These are phyloP conservation scores for Phaeolepiota aurea DNA, from an alignment of 768 basidiomycete species.

Conservation along the genomic window DNA sequence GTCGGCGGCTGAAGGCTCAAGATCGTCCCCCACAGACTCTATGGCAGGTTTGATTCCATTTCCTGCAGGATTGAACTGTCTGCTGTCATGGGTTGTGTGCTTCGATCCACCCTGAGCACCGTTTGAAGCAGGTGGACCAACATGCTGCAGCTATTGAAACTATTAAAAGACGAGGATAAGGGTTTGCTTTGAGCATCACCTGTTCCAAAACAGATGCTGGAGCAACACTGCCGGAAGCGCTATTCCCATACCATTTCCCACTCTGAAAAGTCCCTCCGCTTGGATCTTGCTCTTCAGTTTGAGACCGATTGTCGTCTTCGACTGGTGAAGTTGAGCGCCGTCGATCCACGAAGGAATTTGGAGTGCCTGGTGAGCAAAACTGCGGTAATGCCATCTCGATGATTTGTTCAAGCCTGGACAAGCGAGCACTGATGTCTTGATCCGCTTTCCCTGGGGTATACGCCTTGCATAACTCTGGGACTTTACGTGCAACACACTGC, in stretches of 20 bases:
- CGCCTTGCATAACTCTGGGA: constrained; percentile 80
- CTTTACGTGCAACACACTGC: constrained; percentile 78
- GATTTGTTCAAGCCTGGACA: constrained; percentile 74
- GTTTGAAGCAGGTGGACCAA: constrained; percentile 8
- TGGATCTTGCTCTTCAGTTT: constrained; percentile 70
- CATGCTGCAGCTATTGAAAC: constrained; percentile 19
- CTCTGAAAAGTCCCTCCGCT: constrained; percentile 73
- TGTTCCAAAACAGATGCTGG: constrained; percentile 75
- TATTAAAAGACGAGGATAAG: no score
- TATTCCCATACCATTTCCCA: constrained; percentile 81
- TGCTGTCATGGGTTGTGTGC: background rate
- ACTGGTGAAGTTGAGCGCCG: constrained; percentile 41
- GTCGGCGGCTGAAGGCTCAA: constrained; percentile 60
- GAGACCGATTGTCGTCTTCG: constrained; percentile 67
- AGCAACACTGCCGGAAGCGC: constrained; percentile 77
- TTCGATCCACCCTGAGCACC: no score
- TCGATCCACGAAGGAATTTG: constrained; percentile 23
- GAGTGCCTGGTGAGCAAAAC: constrained; percentile 40
- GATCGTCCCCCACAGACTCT: constrained; percentile 29
- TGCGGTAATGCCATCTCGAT: constrained; percentile 76
- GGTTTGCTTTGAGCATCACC: no score
- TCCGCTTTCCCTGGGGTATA: constrained; percentile 85
- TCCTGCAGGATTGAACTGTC: constrained; percentile 10
- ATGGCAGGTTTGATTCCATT: constrained; percentile 15
- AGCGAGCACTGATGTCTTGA: constrained; percentile 68